Evolutionary conservation across 352 stramenopile genomes (phyloP).

Genomic region (Globisporangium irregulare): DNA sequence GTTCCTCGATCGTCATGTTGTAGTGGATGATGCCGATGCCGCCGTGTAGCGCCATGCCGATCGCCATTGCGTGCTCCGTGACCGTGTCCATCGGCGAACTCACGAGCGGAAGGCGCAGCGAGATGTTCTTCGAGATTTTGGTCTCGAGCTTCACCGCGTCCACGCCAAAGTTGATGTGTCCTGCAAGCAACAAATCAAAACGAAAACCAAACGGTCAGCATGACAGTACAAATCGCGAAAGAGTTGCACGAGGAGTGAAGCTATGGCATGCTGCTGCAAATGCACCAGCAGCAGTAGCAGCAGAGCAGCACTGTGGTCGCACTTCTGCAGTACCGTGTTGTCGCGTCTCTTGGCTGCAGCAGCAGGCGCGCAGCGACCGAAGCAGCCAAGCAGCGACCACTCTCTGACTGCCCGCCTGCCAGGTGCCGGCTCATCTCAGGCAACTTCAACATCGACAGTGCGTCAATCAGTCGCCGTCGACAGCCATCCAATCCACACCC

Average conservation of each 20-base stretch:
- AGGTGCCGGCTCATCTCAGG: slow-evolving; percentile 6
- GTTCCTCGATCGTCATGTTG: slow-evolving; percentile 98
- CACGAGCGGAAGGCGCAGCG: slow-evolving; percentile 94
- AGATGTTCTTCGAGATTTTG: slow-evolving; percentile 93
- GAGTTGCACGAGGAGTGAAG: not conserved
- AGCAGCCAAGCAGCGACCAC: not conserved
- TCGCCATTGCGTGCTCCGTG: slow-evolving; percentile 99
- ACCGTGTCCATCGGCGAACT: slow-evolving; percentile 99
- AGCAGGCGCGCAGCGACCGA: not conserved
- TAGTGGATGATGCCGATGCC: slow-evolving; percentile 99
- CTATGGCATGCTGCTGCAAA: not conserved
- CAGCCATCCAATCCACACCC: not conserved
- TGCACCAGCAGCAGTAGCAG: not conserved
- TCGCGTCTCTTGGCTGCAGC: slow-evolving; percentile 1
- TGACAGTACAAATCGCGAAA: not conserved
- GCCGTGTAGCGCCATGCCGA: slow-evolving; percentile 98
- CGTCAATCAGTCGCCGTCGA: not conserved
- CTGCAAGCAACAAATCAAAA: slow-evolving; percentile 12
- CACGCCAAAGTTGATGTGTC: slow-evolving; percentile 94
- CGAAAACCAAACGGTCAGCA: slow-evolving; percentile 4
- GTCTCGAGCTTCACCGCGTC: slow-evolving; percentile 95
- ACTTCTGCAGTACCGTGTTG: not conserved
- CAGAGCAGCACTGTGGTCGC: not conserved
- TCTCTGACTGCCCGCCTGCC: not conserved
- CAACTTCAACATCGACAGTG: slow-evolving; percentile 22